Evolutionary conservation across 2,329 filamentous ascomycete species (phyloP).

Genomic region (Aspergillus clavatus): DNA sequence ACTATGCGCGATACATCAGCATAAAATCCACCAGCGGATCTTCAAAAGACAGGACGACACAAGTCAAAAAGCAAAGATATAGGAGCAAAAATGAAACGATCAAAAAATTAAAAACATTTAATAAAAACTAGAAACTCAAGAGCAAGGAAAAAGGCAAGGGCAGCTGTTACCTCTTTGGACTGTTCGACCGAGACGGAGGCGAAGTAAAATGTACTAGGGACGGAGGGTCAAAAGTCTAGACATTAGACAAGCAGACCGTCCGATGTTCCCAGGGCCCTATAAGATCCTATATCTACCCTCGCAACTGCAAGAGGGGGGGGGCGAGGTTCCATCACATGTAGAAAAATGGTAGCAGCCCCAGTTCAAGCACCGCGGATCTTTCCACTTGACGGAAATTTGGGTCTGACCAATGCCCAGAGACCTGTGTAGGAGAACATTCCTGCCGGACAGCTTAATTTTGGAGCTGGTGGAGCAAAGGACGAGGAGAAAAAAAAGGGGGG

Average conservation of each 20-base stretch:
- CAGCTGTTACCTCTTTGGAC: not conserved
- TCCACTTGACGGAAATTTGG: not conserved
- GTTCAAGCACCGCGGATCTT: conserved; percentile 11
- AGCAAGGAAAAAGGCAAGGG: not conserved
- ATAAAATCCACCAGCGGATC: not conserved
- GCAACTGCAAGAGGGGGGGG: no score
- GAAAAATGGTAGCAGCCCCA: not conserved
- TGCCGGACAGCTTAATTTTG: conserved; percentile 2
- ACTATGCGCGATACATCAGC: not conserved
- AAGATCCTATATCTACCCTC: conserved; percentile 4
- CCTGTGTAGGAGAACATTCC: conserved; percentile 4
- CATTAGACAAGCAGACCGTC: not conserved
- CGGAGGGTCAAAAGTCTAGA: not conserved
- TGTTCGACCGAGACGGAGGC: not conserved
- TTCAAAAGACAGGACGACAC: not conserved
- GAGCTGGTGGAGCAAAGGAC: not conserved
- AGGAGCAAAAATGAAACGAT: no score
- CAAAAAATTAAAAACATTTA: no score
- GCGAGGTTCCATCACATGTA: conserved; percentile 12
- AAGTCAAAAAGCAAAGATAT: no score
- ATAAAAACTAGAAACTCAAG: no score
- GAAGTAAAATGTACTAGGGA: not conserved
- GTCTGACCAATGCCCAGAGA: not conserved
- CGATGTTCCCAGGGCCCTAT: conserved; percentile 1
- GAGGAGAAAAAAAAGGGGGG: not conserved